Evolutionary conservation across 257 asterid genomes (phyloP).

Genomic region (Nicotiana sylvestris): DNA sequence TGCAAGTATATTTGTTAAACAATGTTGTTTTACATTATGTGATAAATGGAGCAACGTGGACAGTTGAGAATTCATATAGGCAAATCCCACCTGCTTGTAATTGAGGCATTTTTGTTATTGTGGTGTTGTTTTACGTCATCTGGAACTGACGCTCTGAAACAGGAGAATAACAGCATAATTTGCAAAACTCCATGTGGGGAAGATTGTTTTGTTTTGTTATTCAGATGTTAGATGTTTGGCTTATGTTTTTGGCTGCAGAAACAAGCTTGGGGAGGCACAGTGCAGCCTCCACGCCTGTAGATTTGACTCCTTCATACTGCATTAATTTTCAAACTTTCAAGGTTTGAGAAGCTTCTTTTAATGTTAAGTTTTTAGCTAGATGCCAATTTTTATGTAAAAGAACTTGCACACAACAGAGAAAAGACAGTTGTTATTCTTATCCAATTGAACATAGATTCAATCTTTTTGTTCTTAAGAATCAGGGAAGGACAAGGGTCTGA

Average conservation of each 20-base stretch:
- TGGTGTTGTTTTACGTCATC: background rate
- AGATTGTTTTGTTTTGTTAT: background rate
- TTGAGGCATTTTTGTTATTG: background rate
- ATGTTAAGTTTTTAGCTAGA: background rate
- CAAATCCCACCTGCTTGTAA: background rate
- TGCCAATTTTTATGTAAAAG: background rate
- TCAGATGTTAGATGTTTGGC: background rate
- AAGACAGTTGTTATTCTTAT: background rate
- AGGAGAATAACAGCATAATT: background rate
- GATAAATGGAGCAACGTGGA: background rate
- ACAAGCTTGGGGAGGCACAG: background rate
- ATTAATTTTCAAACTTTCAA: background rate
- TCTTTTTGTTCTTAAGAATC: background rate
- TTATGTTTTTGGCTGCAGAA: background rate
- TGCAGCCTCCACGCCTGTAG: background rate
- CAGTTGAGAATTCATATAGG: background rate
- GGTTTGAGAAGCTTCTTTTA: background rate
- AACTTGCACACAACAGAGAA: background rate
- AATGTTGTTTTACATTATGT: background rate
- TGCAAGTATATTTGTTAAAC: background rate
- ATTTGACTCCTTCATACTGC: background rate
- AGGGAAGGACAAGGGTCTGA: background rate
- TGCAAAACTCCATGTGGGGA: background rate
- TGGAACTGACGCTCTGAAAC: background rate
- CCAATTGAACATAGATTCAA: background rate